Evolutionary conservation across 108 stramenopile species (phyloP), one percentile per base, ranked within the genome.

Genomic region (Thalassiosira profunda): DNA sequence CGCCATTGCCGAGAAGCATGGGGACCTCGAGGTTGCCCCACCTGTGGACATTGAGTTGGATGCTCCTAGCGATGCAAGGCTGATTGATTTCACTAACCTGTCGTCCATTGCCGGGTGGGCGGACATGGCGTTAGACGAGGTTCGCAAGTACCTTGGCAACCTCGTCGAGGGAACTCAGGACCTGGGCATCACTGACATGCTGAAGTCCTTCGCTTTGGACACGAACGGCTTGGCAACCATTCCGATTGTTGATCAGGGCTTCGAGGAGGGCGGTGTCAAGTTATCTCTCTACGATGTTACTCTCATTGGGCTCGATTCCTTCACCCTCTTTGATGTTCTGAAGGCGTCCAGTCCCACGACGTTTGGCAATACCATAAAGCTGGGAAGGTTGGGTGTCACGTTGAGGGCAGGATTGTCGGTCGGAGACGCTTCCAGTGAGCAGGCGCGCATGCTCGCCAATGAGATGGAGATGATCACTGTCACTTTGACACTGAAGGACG

Each of bases 1-100:
- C 21, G 57, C 70, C 15, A 35, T 70, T 25, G 79, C 64, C n/a
- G 67, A 74, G 28, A 79, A 70, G 43, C 53, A 74, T 42, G 31
- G 44, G 20, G 38, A 68, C 54, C n/a, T n/a, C n/a, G n/a, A n/a
- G n/a, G 23, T 69, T 3, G 31, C 52, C 4, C 5, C 46, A 17
- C 46, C 40, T 11, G 60, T 46, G 21, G 40, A 73, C 12, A 34
- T 73, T 35, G 30, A 53, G 6, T 67, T 90, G 8, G 63, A 53
- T 28, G 60, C 55, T 9, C 58, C 71, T 2, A 21, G 62, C 9
- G 47, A 29, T 37, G 67, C 62, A n/a, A 62, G 67, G 8, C 58
- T 90, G 49, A 55, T 90, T n/a, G 81, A 90, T 51, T 87, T 83
- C 40, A 76, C 84, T 17, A 41, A 72, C 38, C 72, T 87, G 8